phyloP scores from a whole-genome alignment of 495 filamentous ascomycete genomes.

The Neurospora pannonica region DNA sequence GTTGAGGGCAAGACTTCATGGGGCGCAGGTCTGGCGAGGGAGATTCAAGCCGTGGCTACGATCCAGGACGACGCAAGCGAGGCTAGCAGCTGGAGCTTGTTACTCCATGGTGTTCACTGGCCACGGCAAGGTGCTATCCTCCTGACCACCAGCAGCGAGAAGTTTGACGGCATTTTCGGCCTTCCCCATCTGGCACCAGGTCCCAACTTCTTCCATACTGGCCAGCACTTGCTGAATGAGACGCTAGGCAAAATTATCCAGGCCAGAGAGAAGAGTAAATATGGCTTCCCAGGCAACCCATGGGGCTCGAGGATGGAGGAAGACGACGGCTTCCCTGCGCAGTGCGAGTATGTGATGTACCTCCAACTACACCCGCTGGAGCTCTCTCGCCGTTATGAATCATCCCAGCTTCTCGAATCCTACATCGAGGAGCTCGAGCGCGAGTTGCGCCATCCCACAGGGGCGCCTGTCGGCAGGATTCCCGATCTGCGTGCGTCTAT shows the following conservation, averaged over 20 bases:
- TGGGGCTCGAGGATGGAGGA: slow-evolving; percentile 52
- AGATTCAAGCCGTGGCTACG: slow-evolving; percentile 55
- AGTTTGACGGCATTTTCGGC: slow-evolving; percentile 80
- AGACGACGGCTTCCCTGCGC: slow-evolving; percentile 53
- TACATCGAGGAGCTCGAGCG: slow-evolving; percentile 63
- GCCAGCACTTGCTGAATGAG: slow-evolving; percentile 57
- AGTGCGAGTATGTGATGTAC: slow-evolving; percentile 84
- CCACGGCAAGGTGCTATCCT: slow-evolving; percentile 64
- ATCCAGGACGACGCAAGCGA: slow-evolving; percentile 59
- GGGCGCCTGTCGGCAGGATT: slow-evolving; percentile 56
- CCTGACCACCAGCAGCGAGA: slow-evolving; percentile 81
- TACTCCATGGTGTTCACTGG: slow-evolving; percentile 76
- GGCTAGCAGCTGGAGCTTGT: slow-evolving; percentile 64
- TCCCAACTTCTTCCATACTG: slow-evolving; percentile 53
- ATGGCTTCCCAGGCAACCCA: slow-evolving; percentile 39
- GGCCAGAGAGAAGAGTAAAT: slow-evolving; percentile 43
- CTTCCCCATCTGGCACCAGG: slow-evolving; percentile 74
- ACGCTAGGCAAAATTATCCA: slow-evolving; percentile 60
- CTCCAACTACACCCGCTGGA: slow-evolving; percentile 64
- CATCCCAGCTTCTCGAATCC: slow-evolving; percentile 11
- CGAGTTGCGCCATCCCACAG: slow-evolving; percentile 78
- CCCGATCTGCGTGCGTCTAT: slow-evolving; percentile 74
- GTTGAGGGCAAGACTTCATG: slow-evolving; percentile 2
- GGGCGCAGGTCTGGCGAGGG: slow-evolving; percentile 32
- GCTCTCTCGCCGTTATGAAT: slow-evolving; percentile 30